phyloP scores from a whole-genome alignment of 2,329 filamentous ascomycete species.

The Thermoascus crustaceus region DNA sequence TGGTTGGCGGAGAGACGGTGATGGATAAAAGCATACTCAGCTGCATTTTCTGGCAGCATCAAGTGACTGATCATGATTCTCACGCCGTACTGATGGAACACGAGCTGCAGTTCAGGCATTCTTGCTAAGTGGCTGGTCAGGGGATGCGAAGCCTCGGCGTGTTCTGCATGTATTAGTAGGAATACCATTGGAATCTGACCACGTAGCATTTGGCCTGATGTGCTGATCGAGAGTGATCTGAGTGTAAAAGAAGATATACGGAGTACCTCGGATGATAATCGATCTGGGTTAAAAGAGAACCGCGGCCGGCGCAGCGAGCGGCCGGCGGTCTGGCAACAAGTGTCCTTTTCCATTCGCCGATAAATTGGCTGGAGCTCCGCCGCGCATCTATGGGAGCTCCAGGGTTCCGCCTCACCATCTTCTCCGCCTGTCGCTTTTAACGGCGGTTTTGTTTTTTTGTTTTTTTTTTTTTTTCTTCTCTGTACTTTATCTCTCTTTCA shows the following conservation, averaged over 20 bases:
- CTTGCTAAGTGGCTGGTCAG: too few relatives aligned
- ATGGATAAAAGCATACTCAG: slow-evolving; percentile 6
- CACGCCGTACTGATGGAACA: neutral
- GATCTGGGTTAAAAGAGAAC: neutral
- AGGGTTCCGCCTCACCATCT: too few relatives aligned
- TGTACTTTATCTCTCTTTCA: too few relatives aligned
- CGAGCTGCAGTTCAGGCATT: too few relatives aligned
- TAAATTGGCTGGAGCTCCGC: slow-evolving; percentile 1
- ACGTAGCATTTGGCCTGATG: too few relatives aligned
- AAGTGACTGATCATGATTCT: too few relatives aligned
- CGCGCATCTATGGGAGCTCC: neutral
- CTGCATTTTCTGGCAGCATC: neutral
- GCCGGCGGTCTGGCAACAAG: slow-evolving; percentile 4
- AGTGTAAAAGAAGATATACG: too few relatives aligned
- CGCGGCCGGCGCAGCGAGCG: too few relatives aligned
- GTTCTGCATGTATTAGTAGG: slow-evolving; percentile 5
- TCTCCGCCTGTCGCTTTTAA: too few relatives aligned
- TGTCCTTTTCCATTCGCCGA: slow-evolving; percentile 4
- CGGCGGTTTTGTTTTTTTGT: slow-evolving; percentile 4
- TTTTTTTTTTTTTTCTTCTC: neutral
- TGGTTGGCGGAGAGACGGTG: slow-evolving; percentile 45
- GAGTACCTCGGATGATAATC: too few relatives aligned
- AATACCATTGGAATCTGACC: slow-evolving; percentile 2
- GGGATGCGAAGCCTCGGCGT: neutral
- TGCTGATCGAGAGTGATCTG: neutral